Base-by-base conservation (phyloP, 2,329 filamentous ascomycete genomes). In the Colletotrichum sp. region DNA sequence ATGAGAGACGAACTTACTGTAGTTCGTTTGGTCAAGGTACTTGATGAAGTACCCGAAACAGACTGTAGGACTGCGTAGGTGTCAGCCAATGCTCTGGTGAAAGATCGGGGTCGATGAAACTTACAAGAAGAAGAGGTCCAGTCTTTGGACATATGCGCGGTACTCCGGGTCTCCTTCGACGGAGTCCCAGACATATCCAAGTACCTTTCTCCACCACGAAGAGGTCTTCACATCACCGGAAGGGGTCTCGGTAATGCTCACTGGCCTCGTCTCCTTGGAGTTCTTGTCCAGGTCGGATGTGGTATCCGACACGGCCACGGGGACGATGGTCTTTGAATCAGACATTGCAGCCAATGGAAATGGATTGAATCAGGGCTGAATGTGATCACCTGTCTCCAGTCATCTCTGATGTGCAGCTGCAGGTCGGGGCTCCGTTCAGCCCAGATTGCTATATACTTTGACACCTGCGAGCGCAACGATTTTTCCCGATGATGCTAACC, bases 11-110 rank as follows among this genome's bases (percentile, higher is more conserved):
- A 3, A 13, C 69, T 57, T 21, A 69, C 69, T 78, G 15, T 84
- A 79, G 47, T 84, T 84, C 13, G 79, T 72, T 57, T 80, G 78
- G 57, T 81, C 79, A 5, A 80, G 69, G 36, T 79, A 78, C 66
- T 81, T 70, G 51, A 70, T 73, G 24, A 73, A 73, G 31, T 70
- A 69, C 1, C 70, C 66, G 1, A 70, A n/a, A n/a, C 70, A 70
- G 16, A 70, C 66, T 6, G 69, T 72, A 2, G 69, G 69, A 34
- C 69, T 72, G 18, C 15, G 5, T 2, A 16, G 0, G 3, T 0
- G n/a, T 51, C 1, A 51, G 29, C 12, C 13, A 11, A 65, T 4
- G 24, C 9, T 1, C 1, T 0, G 57, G 1, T 16, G 27, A 33
- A 11, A 59, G 18, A 1, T 33, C 29, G 6, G 24, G 18, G 0